Evolutionary conservation across 352 stramenopile species (phyloP), one percentile per base, ranked within the genome.

Genomic region (Elongisporangium anandrum): DNA sequence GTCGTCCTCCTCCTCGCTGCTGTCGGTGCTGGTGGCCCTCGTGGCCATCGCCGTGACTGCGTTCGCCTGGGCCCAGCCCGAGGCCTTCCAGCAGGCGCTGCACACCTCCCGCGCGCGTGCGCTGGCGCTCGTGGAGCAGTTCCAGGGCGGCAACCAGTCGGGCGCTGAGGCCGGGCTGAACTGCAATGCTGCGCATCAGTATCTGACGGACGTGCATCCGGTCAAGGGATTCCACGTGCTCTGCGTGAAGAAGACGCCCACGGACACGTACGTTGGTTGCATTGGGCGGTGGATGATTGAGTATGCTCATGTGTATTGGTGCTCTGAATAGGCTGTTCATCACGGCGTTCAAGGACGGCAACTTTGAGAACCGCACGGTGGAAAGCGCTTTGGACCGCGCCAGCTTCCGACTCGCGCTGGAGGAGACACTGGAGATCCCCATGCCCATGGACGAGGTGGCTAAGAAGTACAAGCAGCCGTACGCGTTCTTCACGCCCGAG

Each of bases 141-240:
- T 61, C 48, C 54, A 64, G 39, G 49, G 21, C 16, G 64, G 68
- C 24, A 54, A 20, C 13, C 49, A 22, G 6, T 53, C 68, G 23
- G 54, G 63, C 3, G 2, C 47, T 52, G 51, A 19, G 6, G 4
- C 34, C 13, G 59, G 41, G 24, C 65, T 88, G 16, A 60, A 84
- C 58, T 87, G 79, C 56, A 16, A 8, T 0, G 34, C 58, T 2
- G 73, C 77, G 6, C 59, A 75, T 2, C 56, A 77, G 61, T 84
- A 72, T 47, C 55, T 92, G 52, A 92, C 81, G 8, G 70, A 85
- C 24, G 72, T 72, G 15, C 70, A 73, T 47, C 67, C 79, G 0
- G 73, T 92, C 59, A 85, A 84, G 56, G 82, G 82, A 16, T 90
- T 90, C 59, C 80, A 92, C 57, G 79, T 92, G 47, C 65, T 90